phyloP scores from a whole-genome alignment of 768 basidiomycete species.

The Boletus edulis region DNA sequence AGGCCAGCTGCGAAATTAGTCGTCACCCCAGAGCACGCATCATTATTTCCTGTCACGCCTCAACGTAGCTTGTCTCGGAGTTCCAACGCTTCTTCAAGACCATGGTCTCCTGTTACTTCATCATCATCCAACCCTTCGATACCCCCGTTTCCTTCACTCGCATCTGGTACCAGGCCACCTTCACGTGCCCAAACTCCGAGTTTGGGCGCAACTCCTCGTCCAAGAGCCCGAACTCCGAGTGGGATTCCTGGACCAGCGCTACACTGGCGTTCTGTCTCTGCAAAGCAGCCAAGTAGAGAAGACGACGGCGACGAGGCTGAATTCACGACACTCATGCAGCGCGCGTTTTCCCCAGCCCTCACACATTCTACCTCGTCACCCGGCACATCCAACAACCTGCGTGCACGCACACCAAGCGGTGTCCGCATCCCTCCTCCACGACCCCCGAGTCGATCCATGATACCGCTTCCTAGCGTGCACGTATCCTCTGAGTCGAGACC shows the following conservation, averaged over 20 bases:
- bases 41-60: constrained; percentile 49
- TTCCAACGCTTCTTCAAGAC: constrained; percentile 75
- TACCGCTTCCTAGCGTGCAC: constrained; percentile 74
- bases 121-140: constrained; percentile 48
- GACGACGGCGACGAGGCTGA: constrained; percentile 46
- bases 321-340: constrained; percentile 46
- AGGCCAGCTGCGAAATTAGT: constrained; percentile 49
- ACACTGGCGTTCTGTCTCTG: constrained; percentile 47
- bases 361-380: constrained; percentile 48
- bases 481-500: constrained; percentile 70
- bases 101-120: constrained; percentile 76
- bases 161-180: constrained; percentile 35
- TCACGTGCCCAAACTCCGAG: constrained; percentile 63
- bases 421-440: constrained; percentile 53
- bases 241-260: constrained; percentile 67
- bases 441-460: constrained; percentile 81
- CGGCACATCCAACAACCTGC: constrained; percentile 25
- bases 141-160: constrained; percentile 31
- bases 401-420: constrained; percentile 41
- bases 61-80: constrained; percentile 68
- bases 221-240: constrained; percentile 77
- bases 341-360: constrained; percentile 59
- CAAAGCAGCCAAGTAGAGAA: constrained; percentile 43
- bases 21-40: constrained; percentile 39
- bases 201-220: constrained; percentile 51